Evolutionary conservation across 1,284 basidiomycete species (phyloP), one percentile per base, ranked within the genome.

Genomic region (Lignosus rhinocerotis): DNA sequence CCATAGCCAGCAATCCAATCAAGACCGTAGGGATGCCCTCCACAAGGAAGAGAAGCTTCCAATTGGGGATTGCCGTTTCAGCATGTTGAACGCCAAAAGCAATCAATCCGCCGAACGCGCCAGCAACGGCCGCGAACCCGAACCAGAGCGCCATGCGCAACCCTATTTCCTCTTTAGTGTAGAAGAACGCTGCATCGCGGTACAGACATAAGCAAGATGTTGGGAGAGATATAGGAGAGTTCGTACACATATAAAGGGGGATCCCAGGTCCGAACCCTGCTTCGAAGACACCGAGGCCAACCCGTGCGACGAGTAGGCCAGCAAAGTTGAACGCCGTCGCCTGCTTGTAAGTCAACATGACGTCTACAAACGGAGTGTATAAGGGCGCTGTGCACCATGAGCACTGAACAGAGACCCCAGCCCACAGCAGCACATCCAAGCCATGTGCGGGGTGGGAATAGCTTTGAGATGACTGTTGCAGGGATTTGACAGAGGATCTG

Each of bases 91-190:
- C 77, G 0, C 86, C 89, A 66, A 87, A 90, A 0, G 89, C 88
- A 41, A 91, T 80, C 17, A 90, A 74, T 19, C 90, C 90, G 17
- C 89, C 86, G 57, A 92, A 91, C 12, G 90, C 89, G 25, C 89
- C 89, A 41, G 90, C 87, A 9, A 90, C 86, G 1, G 89, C 87
- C 17, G 89, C 89, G 66, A 90, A 91, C 9, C 87, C 88, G 66
- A 90, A 90, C 87, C 87, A 92, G 68, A 85, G 83, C 3, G 87
- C 89, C 74, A 92, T 78, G 69, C 89, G 80, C 50, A 87, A 72
- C 14, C 89, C 90, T 64, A 88, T 80, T 70, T 92, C 89, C 6
- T 78, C 69, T 65, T 84, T 89, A 9, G 88, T 91, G 72, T 92
- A 92, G 69, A 86, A 92, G 59, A 88, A 81, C 0, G 88, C 88